Conservation (phyloP, 2,329 filamentous ascomycete genomes). For the Metarhizium brunneum region DNA sequence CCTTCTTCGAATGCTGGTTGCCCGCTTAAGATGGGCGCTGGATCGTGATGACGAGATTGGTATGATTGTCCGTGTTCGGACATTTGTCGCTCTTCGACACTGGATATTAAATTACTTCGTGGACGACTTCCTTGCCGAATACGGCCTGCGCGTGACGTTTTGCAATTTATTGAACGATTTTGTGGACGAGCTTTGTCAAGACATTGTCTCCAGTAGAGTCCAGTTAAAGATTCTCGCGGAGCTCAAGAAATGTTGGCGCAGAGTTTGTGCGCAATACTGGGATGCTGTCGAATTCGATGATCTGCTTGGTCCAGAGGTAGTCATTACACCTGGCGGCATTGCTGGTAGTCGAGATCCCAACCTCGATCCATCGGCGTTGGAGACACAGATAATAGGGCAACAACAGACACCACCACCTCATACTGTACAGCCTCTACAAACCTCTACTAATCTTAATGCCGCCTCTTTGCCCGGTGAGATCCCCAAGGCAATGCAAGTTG, state of each 20-base stretch:
- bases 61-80: slow-evolving; percentile 88
- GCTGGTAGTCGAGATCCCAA: slow-evolving; percentile 49
- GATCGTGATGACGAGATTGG: slow-evolving; percentile 72
- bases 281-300: slow-evolving; percentile 61
- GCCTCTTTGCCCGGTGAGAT: slow-evolving; percentile 32
- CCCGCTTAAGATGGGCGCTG: slow-evolving; percentile 80
- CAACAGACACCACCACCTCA: slow-evolving; percentile 15
- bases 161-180: slow-evolving; percentile 71
- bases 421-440: not conserved
- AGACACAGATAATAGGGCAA: slow-evolving; percentile 28
- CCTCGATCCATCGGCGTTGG: slow-evolving; percentile 47
- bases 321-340: slow-evolving; percentile 69
- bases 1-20: slow-evolving; percentile 74
- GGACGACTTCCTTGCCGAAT: slow-evolving; percentile 81
- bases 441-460: slow-evolving; percentile 20
- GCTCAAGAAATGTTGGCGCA: slow-evolving; percentile 94
- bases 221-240: slow-evolving; percentile 82
- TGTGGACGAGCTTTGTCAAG: slow-evolving; percentile 42
- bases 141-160: slow-evolving; percentile 65
- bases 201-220: slow-evolving; percentile 36
- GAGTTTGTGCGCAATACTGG: slow-evolving; percentile 86
- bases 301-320: slow-evolving; percentile 49
- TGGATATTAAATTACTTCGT: slow-evolving; percentile 98
- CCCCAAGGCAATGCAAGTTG: slow-evolving; percentile 34
- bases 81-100: slow-evolving; percentile 89